Base-by-base conservation (phyloP, 805 yeast genomes). In the Yueomyces sp. region DNA sequence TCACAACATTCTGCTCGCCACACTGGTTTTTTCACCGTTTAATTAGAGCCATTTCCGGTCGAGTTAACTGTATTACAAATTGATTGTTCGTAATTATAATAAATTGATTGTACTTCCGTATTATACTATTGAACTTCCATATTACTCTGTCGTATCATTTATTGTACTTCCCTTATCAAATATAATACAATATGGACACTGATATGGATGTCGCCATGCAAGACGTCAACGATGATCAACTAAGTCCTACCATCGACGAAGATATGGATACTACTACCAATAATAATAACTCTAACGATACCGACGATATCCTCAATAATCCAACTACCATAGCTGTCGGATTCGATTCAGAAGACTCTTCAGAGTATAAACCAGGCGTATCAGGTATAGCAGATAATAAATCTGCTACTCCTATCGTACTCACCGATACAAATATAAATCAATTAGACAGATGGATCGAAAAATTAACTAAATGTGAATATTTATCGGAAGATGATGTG, bases 401-500 rank as follows among this genome's bases (percentile, higher is more conserved):
- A 47, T 63, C 68, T 19, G 54, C 57, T 49, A 59, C 57, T 52
- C 70, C 69, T 31, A 59, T 63, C 49, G 67, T 60, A 41, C 53
- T 70, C 40, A 63, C 69, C 39, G 44, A 64, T 3, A 59, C 72
- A 40, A 74, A 69, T 49, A 70, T 81, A 48, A 73, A 74, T 52
- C 88, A 85, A 55, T 68, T 88, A 53, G 96, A 88, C 53, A 77
- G 74, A 50, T 87, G 96, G 96, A 84, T 87, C 54, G 90, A 79
- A 51, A 80, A 77, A 58, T 67, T 87, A 49, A 66, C 79, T 46
- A 73, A 77, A 50, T 87, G 96, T 63, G 83, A 85, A 63, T 87
- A 90, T 26, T 70, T 87, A 45, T 68, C 77, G 36, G 96, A 87
- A 65, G 77, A 75, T 34, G 87, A 85, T 47, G 94, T 88, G 28